Base-by-base conservation (phyloP, 768 basidiomycete genomes). In the Tricholomella constricta region DNA sequence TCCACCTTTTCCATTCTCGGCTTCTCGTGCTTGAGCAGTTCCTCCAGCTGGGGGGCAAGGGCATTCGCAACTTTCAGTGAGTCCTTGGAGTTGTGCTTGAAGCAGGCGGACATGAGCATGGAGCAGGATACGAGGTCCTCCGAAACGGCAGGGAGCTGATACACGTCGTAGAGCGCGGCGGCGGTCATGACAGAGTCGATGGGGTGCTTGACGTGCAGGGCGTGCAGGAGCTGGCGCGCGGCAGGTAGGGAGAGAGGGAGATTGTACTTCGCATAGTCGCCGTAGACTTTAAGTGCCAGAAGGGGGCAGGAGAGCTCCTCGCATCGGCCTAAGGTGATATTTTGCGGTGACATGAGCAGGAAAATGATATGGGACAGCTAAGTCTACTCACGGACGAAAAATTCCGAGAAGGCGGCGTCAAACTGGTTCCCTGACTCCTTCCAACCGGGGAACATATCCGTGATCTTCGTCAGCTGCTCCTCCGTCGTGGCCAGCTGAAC, bases 201-300 rank as follows among this genome's bases (percentile, higher is more conserved):
- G 1, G 83, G 77, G 53, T 77, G 64, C 15, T 72, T 60, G 43
- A 66, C 53, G 61, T 82, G 79, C 2, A 88, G 70, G 1, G 83
- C 75, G 52, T 87, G 80, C 1, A 88, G 63, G 40, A 89, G 78
- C 36, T 74, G 76, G 4, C 79, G 84, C 0, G 78, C 86, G 2
- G 78, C 81, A 0, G 70, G 57, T 9, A 80, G 68, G 2, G 80
- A 78, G 12, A 88, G 72, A 19, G 71, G 64, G 15, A 88, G 57
- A 45, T 80, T 78, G 64, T 88, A 86, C 62, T 82, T 84, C 12
- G 83, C 72, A 51, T 78, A 85, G 62, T 88, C 70, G 19, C 81
- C 79, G 61, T 86, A 85, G 19, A 86, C 79, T 29, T 78, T 69
- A 11, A 89, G 69, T 3, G 85, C 84, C 34, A 88, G 75, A 22